Conservation (phyloP, 2,329 filamentous ascomycete species). For the Amauroascus verrucosus region DNA sequence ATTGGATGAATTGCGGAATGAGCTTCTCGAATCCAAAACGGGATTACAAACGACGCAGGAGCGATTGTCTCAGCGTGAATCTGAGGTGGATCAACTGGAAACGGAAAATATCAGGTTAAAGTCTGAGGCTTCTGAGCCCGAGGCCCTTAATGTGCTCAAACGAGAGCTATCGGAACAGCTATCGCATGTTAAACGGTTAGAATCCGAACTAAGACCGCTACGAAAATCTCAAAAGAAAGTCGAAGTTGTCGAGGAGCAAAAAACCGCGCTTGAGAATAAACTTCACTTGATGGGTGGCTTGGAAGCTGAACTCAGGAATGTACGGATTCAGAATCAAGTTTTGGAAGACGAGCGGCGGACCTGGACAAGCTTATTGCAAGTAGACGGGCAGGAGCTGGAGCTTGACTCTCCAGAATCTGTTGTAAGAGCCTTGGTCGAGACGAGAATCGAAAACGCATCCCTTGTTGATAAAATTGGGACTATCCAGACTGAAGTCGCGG, state of each 20-base stretch:
- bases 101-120: slow-evolving; percentile 74
- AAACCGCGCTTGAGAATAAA: slow-evolving; percentile 67
- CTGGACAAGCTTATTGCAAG: slow-evolving; percentile 78
- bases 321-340: slow-evolving; percentile 69
- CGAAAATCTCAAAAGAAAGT: slow-evolving; percentile 76
- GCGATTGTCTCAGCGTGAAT: slow-evolving; percentile 58
- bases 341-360: slow-evolving; percentile 78
- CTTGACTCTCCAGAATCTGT: slow-evolving; percentile 84
- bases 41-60: slow-evolving; percentile 54
- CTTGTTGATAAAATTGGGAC: slow-evolving; percentile 72
- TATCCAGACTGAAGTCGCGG: slow-evolving; percentile 64
- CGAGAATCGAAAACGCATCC: slow-evolving; percentile 67
- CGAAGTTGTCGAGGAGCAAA: slow-evolving; percentile 91
- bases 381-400: slow-evolving; percentile 53
- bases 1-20: slow-evolving; percentile 41
- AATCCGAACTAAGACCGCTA: slow-evolving; percentile 73
- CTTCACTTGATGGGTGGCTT: slow-evolving; percentile 64
- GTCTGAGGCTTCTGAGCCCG: slow-evolving; percentile 74
- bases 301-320: slow-evolving; percentile 66
- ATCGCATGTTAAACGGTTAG: slow-evolving; percentile 74
- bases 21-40: slow-evolving; percentile 46
- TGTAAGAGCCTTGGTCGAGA: slow-evolving; percentile 71
- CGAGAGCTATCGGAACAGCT: slow-evolving; percentile 85
- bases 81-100: slow-evolving; percentile 63
- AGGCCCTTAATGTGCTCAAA: slow-evolving; percentile 76